A percentile compares a stretch with the other conserved stretches of the same genome.
Conservation (phyloP, 1,139 yeast species). For the Candida tetrigidarum region DNA sequence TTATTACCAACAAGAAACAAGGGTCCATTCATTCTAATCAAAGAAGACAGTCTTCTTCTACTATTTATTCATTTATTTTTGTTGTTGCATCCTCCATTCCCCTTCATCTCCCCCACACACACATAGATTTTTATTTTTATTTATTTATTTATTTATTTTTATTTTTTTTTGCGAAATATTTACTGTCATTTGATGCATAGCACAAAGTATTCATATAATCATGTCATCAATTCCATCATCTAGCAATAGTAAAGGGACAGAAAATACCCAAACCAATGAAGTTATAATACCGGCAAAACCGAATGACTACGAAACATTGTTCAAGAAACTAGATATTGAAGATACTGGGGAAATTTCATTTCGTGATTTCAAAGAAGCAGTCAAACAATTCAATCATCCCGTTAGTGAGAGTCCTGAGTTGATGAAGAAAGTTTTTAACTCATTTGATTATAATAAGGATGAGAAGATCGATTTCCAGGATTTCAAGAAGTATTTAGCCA, state of each 20-base stretch:
- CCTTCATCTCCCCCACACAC: too few species aligned
- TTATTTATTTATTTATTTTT: too few species aligned
- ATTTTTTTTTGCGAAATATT: not conserved
- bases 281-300: slow-evolving; percentile 18
- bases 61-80: too few species aligned
- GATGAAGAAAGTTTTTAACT: slow-evolving; percentile 54
- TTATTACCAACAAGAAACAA: too few species aligned
- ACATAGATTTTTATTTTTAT: too few species aligned
- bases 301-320: slow-evolving; percentile 34
- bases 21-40: too few species aligned
- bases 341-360: slow-evolving; percentile 60
- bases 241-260: not conserved
- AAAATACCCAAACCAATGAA: too few species aligned
- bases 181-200: too few species aligned
- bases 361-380: slow-evolving; percentile 57
- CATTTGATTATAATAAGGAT: slow-evolving; percentile 63
- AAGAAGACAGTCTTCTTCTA: too few species aligned
- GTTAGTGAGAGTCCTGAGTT: slow-evolving; percentile 66
- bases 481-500: slow-evolving; percentile 60
- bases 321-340: slow-evolving; percentile 55
- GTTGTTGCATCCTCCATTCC: too few species aligned
- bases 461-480: slow-evolving; percentile 61
- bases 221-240: not conserved
- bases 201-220: not conserved
- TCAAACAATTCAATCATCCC: slow-evolving; percentile 62